Conservation (phyloP, 306 rosid genomes). For the Ormosia emarginata region DNA sequence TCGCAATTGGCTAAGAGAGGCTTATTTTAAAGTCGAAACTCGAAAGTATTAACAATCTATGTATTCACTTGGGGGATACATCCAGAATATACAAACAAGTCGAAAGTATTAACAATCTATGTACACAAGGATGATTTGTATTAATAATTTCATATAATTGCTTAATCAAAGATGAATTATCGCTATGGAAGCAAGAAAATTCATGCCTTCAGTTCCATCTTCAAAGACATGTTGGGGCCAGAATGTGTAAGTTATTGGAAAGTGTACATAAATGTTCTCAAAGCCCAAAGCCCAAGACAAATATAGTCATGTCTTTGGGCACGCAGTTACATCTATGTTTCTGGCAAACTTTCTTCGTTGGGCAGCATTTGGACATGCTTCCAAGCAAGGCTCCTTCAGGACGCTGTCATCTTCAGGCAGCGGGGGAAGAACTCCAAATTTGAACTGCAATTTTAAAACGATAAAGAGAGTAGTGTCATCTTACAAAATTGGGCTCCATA, state of each 20-base stretch:
- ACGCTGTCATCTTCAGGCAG: constrained; percentile 59
- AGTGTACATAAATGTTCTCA: not conserved
- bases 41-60: not conserved
- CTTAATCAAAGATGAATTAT: not conserved
- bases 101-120: not conserved
- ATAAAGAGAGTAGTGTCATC: not conserved
- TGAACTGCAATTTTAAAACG: constrained; percentile 53
- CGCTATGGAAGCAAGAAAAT: not conserved
- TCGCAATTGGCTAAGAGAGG: too few relatives aligned
- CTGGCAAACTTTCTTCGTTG: constrained; percentile 42
- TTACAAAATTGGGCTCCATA: constrained; percentile 49
- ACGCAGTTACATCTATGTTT: constrained; percentile 28
- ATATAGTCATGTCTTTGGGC: constrained; percentile 62
- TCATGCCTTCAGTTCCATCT: not conserved
- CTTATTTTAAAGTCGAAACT: too few relatives aligned
- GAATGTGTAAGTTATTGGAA: not conserved
- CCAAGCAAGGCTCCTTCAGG: constrained; percentile 78
- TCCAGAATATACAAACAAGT: not conserved
- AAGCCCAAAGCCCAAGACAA: not conserved
- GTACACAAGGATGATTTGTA: not conserved
- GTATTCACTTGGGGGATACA: not conserved
- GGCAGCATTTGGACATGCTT: constrained; percentile 70
- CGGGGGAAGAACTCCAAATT: constrained; percentile 80
- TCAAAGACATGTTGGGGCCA: not conserved
- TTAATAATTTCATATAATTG: not conserved